These are phyloP conservation scores for Catenaria anguillulae DNA, from an alignment of 371 early-diverging fungal species.

Conservation along the genomic window DNA sequence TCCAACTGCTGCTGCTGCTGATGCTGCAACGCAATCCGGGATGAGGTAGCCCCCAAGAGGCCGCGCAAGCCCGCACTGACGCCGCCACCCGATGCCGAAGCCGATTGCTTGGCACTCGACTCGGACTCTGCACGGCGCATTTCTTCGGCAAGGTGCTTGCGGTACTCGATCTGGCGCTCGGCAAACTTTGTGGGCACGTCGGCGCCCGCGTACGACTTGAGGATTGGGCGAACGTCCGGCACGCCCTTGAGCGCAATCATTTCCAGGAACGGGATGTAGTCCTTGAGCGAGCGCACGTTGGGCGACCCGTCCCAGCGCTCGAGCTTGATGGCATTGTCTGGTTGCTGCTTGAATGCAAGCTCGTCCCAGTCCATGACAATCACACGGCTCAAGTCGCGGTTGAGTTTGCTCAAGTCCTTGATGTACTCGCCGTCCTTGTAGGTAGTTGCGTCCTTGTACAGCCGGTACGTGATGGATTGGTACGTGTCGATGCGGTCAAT, in stretches of 20 bases:
- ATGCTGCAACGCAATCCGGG: neutral
- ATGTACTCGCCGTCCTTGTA: slow-evolving; percentile 66
- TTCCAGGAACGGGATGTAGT: slow-evolving; percentile 81
- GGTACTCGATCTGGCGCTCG: slow-evolving; percentile 8
- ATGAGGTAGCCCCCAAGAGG: neutral
- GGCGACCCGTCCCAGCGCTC: slow-evolving; percentile 77
- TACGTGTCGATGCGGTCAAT: slow-evolving; percentile 80
- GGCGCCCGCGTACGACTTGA: slow-evolving; percentile 11
- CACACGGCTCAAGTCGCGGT: slow-evolving; percentile 81
- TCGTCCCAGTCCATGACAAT: slow-evolving; percentile 83
- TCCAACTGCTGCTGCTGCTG: slow-evolving; percentile 3
- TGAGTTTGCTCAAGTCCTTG: slow-evolving; percentile 81
- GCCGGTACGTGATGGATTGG: slow-evolving; percentile 57
- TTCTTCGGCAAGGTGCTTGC: neutral
- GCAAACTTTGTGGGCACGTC: slow-evolving; percentile 12
- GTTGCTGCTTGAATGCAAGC: slow-evolving; percentile 63
- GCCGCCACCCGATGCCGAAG: neutral
- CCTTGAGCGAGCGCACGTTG: slow-evolving; percentile 60
- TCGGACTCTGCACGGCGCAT: neutral
- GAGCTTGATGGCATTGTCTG: slow-evolving; percentile 72
- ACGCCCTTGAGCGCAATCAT: slow-evolving; percentile 14
- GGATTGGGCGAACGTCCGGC: slow-evolving; percentile 12
- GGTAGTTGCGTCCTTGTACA: slow-evolving; percentile 77
- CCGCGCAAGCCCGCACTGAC: neutral
- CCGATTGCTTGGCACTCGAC: neutral